A percentile compares a stretch with the other conserved stretches of the same genome.
These are phyloP conservation scores for Cordyceps tenuipes DNA, from an alignment of 2,329 filamentous ascomycete genomes.

Conservation along the genomic window DNA sequence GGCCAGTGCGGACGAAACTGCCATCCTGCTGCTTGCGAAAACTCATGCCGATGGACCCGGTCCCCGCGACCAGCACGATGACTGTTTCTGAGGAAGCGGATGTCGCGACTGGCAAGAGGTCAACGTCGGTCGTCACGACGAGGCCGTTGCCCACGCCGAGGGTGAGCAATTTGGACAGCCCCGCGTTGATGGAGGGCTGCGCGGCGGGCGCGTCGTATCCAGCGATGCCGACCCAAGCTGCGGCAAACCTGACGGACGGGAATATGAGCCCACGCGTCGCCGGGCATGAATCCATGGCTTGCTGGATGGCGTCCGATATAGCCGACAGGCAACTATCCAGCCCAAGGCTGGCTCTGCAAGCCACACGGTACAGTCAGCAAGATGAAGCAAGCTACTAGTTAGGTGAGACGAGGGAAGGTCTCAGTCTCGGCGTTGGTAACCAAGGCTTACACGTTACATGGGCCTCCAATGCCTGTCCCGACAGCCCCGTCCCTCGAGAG, in stretches of 20 bases:
- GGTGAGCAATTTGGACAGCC: conserved; percentile 22
- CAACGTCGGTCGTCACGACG: conserved; percentile 31
- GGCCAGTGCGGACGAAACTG: conserved; percentile 21
- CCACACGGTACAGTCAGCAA: not conserved
- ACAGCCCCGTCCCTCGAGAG: conserved; percentile 19
- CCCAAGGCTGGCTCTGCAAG: conserved; percentile 19
- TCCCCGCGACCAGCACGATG: conserved; percentile 33
- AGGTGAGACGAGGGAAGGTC: not conserved
- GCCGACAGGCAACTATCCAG: conserved; percentile 20
- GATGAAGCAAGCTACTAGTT: no score
- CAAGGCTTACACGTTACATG: conserved; percentile 30
- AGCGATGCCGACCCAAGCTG: conserved; percentile 32
- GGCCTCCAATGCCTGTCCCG: conserved; percentile 24
- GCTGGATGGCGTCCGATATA: conserved; percentile 20
- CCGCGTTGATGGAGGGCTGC: conserved; percentile 18
- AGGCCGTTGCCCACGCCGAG: conserved; percentile 17
- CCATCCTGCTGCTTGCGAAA: conserved; percentile 19
- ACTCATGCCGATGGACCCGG: conserved; percentile 34
- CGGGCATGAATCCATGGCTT: conserved; percentile 17
- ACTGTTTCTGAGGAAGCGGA: conserved; percentile 14
- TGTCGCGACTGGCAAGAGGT: conserved; percentile 25
- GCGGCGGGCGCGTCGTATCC: conserved; percentile 30
- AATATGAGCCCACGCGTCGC: conserved; percentile 11
- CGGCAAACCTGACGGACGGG: conserved; percentile 16
- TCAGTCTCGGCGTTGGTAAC: not conserved